Evolutionary conservation across 352 stramenopile species (phyloP).

Genomic region (Blastocystis hominis): DNA sequence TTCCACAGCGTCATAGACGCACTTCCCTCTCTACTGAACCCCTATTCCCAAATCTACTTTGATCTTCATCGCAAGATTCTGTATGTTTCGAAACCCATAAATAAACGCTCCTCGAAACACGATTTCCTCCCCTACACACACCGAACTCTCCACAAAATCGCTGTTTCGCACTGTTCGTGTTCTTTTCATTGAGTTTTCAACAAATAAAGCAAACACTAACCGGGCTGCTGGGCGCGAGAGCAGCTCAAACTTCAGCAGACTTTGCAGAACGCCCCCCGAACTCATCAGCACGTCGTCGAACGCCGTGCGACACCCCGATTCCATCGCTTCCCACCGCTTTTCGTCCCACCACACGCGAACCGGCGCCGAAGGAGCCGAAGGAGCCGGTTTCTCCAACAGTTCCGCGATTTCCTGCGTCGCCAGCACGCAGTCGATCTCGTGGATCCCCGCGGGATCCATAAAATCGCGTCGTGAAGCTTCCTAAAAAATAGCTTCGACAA

Average conservation of each 20-base stretch:
- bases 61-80: constrained; percentile 56
- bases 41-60: not conserved
- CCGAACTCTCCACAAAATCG: constrained; percentile 36
- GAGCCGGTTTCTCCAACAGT: not conserved
- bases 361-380: not conserved
- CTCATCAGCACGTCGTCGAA: not conserved
- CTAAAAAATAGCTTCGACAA: not conserved
- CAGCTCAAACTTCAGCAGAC: not conserved
- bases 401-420: not conserved
- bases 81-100: constrained; percentile 53
- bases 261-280: not conserved
- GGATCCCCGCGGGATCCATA: not conserved
- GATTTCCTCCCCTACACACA: not conserved
- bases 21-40: constrained; percentile 19
- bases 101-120: constrained; percentile 37
- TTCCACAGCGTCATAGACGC: constrained; percentile 34
- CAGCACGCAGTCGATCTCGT: constrained; percentile 35
- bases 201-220: not conserved
- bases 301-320: not conserved
- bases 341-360: not conserved
- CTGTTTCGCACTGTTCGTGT: constrained; percentile 22
- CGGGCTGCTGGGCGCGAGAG: not conserved
- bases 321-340: not conserved
- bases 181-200: not conserved
- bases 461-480: constrained; percentile 47